phyloP scores from a whole-genome alignment of 1,139 yeast genomes.

The Hemisphaericaspora xylofermentans region DNA sequence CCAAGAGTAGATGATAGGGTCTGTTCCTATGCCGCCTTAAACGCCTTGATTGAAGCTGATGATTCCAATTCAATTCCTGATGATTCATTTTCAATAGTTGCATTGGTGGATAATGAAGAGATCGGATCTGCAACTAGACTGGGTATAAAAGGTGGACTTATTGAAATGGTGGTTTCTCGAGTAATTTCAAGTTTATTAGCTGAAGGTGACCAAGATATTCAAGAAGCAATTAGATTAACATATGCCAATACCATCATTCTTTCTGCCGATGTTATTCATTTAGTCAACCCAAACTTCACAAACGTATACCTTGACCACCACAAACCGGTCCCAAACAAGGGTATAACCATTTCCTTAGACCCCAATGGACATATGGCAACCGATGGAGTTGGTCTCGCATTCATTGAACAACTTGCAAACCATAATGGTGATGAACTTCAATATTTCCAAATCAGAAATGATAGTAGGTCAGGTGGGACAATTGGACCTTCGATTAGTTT shows the following conservation, averaged over 20 bases:
- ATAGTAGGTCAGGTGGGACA: slow-evolving; percentile 45
- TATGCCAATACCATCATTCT: slow-evolving; percentile 39
- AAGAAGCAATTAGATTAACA: slow-evolving; percentile 24
- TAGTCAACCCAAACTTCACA: slow-evolving; percentile 44
- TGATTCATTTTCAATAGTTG: slow-evolving; percentile 37
- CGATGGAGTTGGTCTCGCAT: slow-evolving; percentile 38
- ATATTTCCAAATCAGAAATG: slow-evolving; percentile 46
- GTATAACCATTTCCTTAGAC: slow-evolving; percentile 40
- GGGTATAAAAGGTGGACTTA: slow-evolving; percentile 41
- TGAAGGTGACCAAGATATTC: slow-evolving; percentile 18
- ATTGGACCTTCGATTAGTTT: slow-evolving; percentile 43
- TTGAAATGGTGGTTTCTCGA: slow-evolving; percentile 37
- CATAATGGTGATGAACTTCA: slow-evolving; percentile 32
- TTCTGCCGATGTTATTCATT: slow-evolving; percentile 50
- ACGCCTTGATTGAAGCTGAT: slow-evolving; percentile 31
- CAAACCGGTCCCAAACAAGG: slow-evolving; percentile 43
- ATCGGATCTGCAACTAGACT: slow-evolving; percentile 44
- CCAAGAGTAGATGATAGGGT: slow-evolving; percentile 48
- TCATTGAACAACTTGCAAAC: slow-evolving; percentile 33
- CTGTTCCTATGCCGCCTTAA: slow-evolving; percentile 42
- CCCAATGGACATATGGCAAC: slow-evolving; percentile 45
- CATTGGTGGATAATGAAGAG: slow-evolving; percentile 46
- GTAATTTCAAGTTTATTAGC: slow-evolving; percentile 27
- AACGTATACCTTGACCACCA: slow-evolving; percentile 38
- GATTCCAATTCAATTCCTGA: slow-evolving; percentile 19